Evolutionary conservation across 225 moss, liverwort and hornwort genomes (phyloP).

Genomic region (Sphagnum contortum): DNA sequence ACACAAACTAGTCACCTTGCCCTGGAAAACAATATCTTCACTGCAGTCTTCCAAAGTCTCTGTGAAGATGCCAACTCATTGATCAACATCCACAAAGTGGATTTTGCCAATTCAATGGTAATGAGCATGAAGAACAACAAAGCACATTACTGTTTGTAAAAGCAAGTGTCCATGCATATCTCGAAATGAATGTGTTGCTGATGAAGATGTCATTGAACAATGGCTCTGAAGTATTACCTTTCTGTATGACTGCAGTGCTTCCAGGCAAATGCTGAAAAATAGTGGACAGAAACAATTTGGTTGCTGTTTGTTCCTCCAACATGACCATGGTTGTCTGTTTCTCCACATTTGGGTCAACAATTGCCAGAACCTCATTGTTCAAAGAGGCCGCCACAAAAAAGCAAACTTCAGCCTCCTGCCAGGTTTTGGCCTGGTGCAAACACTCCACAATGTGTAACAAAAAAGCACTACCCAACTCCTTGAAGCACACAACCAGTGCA

Average conservation of each 20-base stretch:
- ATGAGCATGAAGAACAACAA: no score
- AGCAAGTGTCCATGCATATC: no score
- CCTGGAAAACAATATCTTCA: no score
- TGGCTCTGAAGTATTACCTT: neutral
- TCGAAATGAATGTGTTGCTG: no score
- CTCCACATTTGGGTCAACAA: conserved; percentile 4
- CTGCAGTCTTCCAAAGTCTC: no score
- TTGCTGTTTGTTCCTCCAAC: conserved; percentile 21
- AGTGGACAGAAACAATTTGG: conserved; percentile 36
- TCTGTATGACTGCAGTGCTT: conserved; percentile 13
- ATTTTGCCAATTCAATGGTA: no score
- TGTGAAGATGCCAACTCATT: no score
- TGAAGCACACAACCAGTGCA: conserved; percentile 28
- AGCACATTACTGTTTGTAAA: no score
- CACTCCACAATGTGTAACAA: conserved; percentile 28
- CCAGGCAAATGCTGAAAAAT: conserved; percentile 25
- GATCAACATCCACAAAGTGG: no score
- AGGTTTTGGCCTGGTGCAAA: conserved; percentile 28
- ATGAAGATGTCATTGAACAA: neutral
- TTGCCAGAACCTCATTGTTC: conserved; percentile 26
- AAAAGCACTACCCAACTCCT: conserved; percentile 31
- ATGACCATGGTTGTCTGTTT: conserved; percentile 2
- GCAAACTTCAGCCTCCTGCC: conserved; percentile 49
- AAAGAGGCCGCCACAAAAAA: conserved; percentile 35
- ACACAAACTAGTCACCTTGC: no score